A percentile compares a stretch with the other conserved stretches of the same genome.
Conservation (phyloP, 1,284 basidiomycete genomes). For the Cryptococcus amylolentus region DNA sequence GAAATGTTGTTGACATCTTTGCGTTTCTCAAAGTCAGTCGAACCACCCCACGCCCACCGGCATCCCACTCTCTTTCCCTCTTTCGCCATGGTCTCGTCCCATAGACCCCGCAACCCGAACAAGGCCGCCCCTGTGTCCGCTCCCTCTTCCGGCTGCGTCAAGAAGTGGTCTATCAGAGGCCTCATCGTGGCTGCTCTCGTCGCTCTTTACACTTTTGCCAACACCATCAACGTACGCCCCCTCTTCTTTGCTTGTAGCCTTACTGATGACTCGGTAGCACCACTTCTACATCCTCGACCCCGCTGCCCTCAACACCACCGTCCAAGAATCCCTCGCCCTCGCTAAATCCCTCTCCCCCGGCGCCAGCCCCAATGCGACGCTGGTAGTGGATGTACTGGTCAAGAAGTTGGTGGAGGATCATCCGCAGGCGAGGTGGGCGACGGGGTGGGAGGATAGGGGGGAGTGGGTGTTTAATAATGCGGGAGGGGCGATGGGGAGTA, state of each 20-base stretch:
- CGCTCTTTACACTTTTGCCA: conserved; percentile 24
- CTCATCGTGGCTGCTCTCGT: conserved; percentile 24
- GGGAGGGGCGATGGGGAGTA: conserved; percentile 92
- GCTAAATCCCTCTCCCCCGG: conserved; percentile 34
- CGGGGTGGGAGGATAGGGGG: conserved; percentile 53
- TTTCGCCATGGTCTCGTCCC: conserved; percentile 5
- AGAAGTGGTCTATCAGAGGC: conserved; percentile 16
- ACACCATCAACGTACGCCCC: conserved; percentile 35
- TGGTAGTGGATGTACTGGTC: conserved; percentile 59
- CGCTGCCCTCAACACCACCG: conserved; percentile 61
- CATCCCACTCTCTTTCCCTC: neutral
- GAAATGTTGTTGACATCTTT: too few species aligned
- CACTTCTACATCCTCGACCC: conserved; percentile 71
- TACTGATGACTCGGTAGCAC: conserved; percentile 37
- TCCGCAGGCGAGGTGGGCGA: conserved; percentile 59
- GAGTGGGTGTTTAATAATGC: conserved; percentile 99
- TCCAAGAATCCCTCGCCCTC: conserved; percentile 64
- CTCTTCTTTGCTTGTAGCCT: neutral
- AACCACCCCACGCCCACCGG: too few species aligned
- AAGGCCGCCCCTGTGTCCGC: neutral
- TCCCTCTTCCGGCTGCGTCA: neutral
- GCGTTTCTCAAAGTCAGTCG: too few species aligned
- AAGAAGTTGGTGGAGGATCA: conserved; percentile 69
- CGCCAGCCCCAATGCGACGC: conserved; percentile 58
- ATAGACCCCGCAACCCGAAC: conserved; percentile 13